These are phyloP conservation scores for Rhodotorula babjevae DNA, from an alignment of 768 basidiomycete genomes.

Conservation along the genomic window DNA sequence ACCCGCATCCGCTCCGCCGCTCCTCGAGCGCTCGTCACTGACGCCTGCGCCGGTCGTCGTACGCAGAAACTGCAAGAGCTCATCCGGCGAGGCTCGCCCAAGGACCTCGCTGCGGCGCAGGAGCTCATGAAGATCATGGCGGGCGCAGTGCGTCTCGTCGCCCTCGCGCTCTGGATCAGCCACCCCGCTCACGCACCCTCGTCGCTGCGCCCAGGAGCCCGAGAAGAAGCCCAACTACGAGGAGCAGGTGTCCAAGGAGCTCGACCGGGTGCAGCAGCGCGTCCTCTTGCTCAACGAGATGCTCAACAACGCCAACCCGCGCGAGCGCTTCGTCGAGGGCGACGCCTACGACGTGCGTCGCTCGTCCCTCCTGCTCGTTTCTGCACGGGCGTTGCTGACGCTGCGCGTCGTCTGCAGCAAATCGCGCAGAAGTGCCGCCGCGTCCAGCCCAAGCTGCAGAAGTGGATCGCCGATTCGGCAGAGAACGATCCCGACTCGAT, in stretches of 20 bases:
- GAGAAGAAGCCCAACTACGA: slow-evolving; percentile 92
- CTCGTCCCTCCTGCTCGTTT: no score
- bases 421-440: slow-evolving; percentile 73
- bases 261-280: slow-evolving; percentile 90
- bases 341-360: slow-evolving; percentile 82
- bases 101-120: slow-evolving; percentile 90
- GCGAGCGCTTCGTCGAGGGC: slow-evolving; percentile 75
- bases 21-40: background rate
- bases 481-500: slow-evolving; percentile 82
- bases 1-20: background rate
- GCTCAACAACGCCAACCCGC: slow-evolving; percentile 74
- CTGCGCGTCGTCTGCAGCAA: slow-evolving; percentile 57
- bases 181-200: no score
- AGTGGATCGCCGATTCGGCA: slow-evolving; percentile 94
- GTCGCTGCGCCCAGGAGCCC: slow-evolving; percentile 59
- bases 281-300: slow-evolving; percentile 94
- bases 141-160: slow-evolving; percentile 58
- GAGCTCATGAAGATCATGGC: slow-evolving; percentile 94
- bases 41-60: no score
- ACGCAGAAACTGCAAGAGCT: slow-evolving; percentile 90
- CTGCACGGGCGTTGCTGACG: no score
- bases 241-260: slow-evolving; percentile 77
- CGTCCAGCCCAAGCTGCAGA: slow-evolving; percentile 90
- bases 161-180: background rate
- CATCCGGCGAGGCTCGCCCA: slow-evolving; percentile 88